Evolutionary conservation across 495 filamentous ascomycete species (phyloP), one percentile per base, ranked within the genome.

Genomic region (Penicillium chermesinum): DNA sequence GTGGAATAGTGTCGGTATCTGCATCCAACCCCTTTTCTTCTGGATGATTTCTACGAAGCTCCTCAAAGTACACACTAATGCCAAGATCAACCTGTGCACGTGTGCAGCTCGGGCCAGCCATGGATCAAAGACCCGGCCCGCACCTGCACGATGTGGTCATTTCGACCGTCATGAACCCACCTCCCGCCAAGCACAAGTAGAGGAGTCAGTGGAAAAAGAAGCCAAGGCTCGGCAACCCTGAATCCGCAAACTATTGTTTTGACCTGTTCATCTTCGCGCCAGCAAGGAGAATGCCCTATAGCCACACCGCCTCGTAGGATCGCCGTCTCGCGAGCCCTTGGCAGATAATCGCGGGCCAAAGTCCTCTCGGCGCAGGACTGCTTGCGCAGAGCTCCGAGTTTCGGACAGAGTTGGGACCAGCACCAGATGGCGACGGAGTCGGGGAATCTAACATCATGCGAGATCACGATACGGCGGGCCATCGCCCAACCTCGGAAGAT

Each of bases 161-260:
- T n/a, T n/a, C n/a, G n/a, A n/a, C n/a, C n/a, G n/a, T n/a, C n/a
- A n/a, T n/a, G n/a, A n/a, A n/a, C n/a, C n/a, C n/a, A n/a, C n/a
- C n/a, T n/a, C n/a, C n/a, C n/a, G 30, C 22, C 15, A 17, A 43
- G 41, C 16, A 15, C 25, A 0, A 22, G 7, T 14, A 21, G 2
- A 40, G 14, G 18, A 7, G 38, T 10, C 16, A 10, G 18, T 27
- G 22, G n/a, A n/a, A n/a, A n/a, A 20, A 42, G 20, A 20, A 35
- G 46, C 46, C 45, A 48, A 48, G 50, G 21, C 45, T 53, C 50
- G 41, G 45, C 36, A 44, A 44, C n/a, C 34, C 15, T 15, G 13
- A 27, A 15, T 27, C 30, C 15, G 41, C 30, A 49, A 42, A 54
- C 41, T 42, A 54, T 54, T 44, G 32, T 49, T 41, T 49, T 49